phyloP scores from a whole-genome alignment of 352 stramenopile species.

The Globisporangium echinulatum region DNA sequence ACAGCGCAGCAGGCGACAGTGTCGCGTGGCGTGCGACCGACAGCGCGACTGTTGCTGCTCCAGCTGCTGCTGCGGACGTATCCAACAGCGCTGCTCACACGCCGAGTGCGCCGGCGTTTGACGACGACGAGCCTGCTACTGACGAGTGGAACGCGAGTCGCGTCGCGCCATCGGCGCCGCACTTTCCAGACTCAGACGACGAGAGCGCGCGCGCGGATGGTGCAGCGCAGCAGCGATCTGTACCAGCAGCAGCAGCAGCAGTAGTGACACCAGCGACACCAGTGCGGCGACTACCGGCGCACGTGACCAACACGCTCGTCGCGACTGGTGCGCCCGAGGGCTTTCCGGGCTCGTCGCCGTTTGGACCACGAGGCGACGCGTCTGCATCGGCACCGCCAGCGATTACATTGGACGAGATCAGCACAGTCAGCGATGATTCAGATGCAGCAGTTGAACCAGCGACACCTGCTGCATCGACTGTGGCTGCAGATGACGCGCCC shows the following conservation, averaged over 20 bases:
- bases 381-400: conserved; percentile 13
- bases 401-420: conserved; percentile 2
- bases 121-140: conserved; percentile 1
- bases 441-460: background rate
- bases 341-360: conserved; percentile 14
- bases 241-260: background rate
- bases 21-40: too few relatives aligned
- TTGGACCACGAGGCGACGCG: background rate
- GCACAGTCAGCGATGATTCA: too few relatives aligned
- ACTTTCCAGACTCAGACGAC: conserved; percentile 36
- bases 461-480: background rate
- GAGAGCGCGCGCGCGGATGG: conserved; percentile 7
- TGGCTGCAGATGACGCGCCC: background rate
- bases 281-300: background rate
- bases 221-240: too few relatives aligned
- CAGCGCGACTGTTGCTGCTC: too few relatives aligned
- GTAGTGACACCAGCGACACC: background rate
- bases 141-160: background rate
- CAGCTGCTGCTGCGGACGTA: too few relatives aligned
- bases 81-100: background rate
- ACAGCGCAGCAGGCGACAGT: background rate
- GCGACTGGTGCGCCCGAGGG: conserved; percentile 7
- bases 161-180: conserved; percentile 28
- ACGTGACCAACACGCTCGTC: conserved; percentile 1
- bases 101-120: conserved; percentile 11